A percentile compares a stretch with the other conserved stretches of the same genome.
phyloP scores from a whole-genome alignment of 2,329 filamentous ascomycete genomes.

The Talaromyces rugulosus region DNA sequence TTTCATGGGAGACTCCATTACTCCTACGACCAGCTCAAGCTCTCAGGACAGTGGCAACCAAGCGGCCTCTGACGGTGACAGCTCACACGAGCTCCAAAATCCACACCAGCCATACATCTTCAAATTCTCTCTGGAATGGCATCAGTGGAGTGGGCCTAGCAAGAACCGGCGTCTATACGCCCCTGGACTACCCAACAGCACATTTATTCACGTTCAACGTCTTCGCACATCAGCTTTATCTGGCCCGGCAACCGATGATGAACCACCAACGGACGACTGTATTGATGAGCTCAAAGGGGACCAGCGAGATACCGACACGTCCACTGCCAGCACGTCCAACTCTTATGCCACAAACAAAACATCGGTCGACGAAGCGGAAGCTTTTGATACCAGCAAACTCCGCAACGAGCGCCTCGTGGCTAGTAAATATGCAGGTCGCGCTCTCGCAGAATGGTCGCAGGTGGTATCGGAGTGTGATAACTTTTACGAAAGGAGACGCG shows the following conservation, averaged over 20 bases:
- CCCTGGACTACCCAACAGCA: constrained; percentile 54
- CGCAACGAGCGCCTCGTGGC: constrained; percentile 28
- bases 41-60: constrained; percentile 25
- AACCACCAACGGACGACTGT: constrained; percentile 14
- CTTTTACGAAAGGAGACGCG: constrained; percentile 59
- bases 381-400: constrained; percentile 6
- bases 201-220: constrained; percentile 50
- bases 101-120: constrained; percentile 57
- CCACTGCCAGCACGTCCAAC: constrained; percentile 14
- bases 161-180: constrained; percentile 52
- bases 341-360: constrained; percentile 7
- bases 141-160: constrained; percentile 47
- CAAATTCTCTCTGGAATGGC: constrained; percentile 66
- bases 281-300: constrained; percentile 17
- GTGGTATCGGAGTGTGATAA: constrained; percentile 60
- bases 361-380: constrained; percentile 4
- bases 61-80: constrained; percentile 20
- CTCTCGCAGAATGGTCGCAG: constrained; percentile 61
- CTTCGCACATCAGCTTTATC: constrained; percentile 19
- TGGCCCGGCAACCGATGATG: constrained; percentile 16
- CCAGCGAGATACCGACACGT: constrained; percentile 11
- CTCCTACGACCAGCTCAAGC: constrained; percentile 12
- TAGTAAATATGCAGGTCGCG: constrained; percentile 59
- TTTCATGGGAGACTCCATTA: constrained; percentile 16
- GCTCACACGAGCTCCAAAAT: constrained; percentile 29